Evolutionary conservation across 805 yeast species (phyloP), one percentile per base, ranked within the genome.

Genomic region (Candida glaebosa): DNA sequence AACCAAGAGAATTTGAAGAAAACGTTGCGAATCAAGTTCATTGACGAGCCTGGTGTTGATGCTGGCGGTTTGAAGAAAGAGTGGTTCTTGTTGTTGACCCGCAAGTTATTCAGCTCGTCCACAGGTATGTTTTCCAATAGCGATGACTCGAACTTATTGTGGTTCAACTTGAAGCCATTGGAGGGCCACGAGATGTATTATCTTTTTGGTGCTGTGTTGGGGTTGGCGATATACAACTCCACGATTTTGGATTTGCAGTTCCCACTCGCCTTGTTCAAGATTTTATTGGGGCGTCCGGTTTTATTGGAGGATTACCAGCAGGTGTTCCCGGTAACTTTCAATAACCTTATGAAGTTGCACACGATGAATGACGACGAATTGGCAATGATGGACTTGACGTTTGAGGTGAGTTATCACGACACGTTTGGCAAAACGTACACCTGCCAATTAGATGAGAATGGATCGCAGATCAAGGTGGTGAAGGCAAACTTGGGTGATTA

Each of bases 61-160:
- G 97, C 89, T 1, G 98, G 99, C 2, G 99, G 99, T 0, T 71
- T 91, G 44, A 79, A 84, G 52, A 90, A 89, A 55, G 99, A 91
- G 55, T 91, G 99, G 99, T 90, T 93, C 60, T 68, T 80, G 37
- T 62, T 90, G 31, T 65, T 93, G 31, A 81, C 86, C 1, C 77
- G 76, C 43, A 82, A 83, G 18, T 59, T 91, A 2, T 85, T 90
- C 56, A 76, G 75, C 52, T 84, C 89, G 2, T 67, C 69, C 36
- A 76, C 80, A 24, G 88, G 87, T 0, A 70, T 89, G 59, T 82
- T 93, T 46, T 56, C 65, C 6, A 76, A 78, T 49, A 76, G 81
- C 33, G 85, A 81, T 16, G 88, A 82, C 46, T 84, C 95, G 7
- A 71, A 79, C 38, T 69, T 74, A 30, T 73, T 83, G 39, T 93